Evolutionary conservation across 2,329 filamentous ascomycete genomes (phyloP).

Genomic region (Colletotrichum camelliae): DNA sequence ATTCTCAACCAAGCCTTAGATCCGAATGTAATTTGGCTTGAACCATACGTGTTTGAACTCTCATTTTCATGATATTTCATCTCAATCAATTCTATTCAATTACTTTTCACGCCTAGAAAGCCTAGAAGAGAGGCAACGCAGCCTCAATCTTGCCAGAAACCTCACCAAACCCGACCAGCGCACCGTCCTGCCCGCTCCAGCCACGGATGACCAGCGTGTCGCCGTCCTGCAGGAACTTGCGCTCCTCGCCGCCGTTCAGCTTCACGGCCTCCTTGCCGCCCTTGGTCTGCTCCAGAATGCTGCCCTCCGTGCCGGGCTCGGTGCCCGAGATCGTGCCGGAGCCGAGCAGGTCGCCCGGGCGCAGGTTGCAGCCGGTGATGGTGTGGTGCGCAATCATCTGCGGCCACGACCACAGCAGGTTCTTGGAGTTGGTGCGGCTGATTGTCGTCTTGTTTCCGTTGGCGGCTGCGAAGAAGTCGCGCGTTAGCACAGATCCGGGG

Average conservation of each 20-base stretch:
- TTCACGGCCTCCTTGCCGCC: slow-evolving; percentile 70
- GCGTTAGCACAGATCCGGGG: slow-evolving; percentile 1
- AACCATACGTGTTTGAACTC: neutral
- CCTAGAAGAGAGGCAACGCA: slow-evolving; percentile 34
- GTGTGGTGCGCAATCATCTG: slow-evolving; percentile 87
- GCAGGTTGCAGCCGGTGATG: slow-evolving; percentile 77
- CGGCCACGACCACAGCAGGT: slow-evolving; percentile 78
- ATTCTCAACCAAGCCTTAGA: neutral
- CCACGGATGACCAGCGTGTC: slow-evolving; percentile 73
- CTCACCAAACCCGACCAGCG: slow-evolving; percentile 79
- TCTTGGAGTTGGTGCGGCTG: slow-evolving; percentile 34
- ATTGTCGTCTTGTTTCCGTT: slow-evolving; percentile 32
- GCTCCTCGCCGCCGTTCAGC: slow-evolving; percentile 68
- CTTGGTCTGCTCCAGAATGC: slow-evolving; percentile 74
- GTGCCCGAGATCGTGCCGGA: slow-evolving; percentile 78
- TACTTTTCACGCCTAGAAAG: neutral
- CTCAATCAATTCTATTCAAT: neutral
- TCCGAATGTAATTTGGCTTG: neutral
- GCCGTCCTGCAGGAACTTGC: slow-evolving; percentile 76
- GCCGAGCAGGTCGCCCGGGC: slow-evolving; percentile 76
- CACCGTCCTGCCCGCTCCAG: slow-evolving; percentile 67
- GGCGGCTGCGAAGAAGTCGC: slow-evolving; percentile 25
- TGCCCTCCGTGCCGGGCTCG: slow-evolving; percentile 67
- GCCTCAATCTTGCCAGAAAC: slow-evolving; percentile 66
- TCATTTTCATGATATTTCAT: neutral